These are phyloP conservation scores for Amniculicola lignicola DNA, from an alignment of 495 filamentous ascomycete species.

Conservation along the genomic window DNA sequence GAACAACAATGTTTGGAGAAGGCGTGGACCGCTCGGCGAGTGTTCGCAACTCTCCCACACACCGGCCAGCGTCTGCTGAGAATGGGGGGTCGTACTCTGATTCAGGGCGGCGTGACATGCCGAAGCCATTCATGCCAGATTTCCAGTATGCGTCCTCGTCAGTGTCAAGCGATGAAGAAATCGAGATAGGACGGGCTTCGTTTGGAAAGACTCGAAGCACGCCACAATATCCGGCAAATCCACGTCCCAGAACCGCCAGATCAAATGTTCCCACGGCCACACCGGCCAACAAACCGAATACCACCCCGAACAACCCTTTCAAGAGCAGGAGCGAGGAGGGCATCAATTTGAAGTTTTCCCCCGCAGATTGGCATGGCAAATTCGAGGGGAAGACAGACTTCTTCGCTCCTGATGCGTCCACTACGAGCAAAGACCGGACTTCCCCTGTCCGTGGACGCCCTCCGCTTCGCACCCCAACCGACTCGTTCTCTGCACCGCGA, in stretches of 20 bases:
- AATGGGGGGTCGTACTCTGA: constrained; percentile 4
- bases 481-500: constrained; percentile 33
- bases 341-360: constrained; percentile 71
- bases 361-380: constrained; percentile 57
- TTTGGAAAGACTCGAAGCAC: neutral
- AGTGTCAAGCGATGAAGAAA: constrained; percentile 2
- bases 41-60: constrained; percentile 28
- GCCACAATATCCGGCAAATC: constrained; percentile 19
- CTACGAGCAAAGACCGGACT: constrained; percentile 38
- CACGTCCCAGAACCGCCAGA: neutral
- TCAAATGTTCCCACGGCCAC: neutral
- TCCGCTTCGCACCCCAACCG: constrained; percentile 8
- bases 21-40: constrained; percentile 26
- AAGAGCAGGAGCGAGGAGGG: constrained; percentile 64
- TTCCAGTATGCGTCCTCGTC: constrained; percentile 8
- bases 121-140: too few relatives aligned
- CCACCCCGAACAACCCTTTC: constrained; percentile 36
- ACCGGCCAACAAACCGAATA: constrained; percentile 42
- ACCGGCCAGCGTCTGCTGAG: neutral
- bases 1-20: constrained; percentile 22
- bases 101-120: constrained; percentile 10
- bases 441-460: constrained; percentile 39
- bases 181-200: neutral
- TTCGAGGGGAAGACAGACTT: constrained; percentile 52
- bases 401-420: constrained; percentile 44